phyloP scores from a whole-genome alignment of 306 rosid species.

The Psophocarpus tetragonolobus region DNA sequence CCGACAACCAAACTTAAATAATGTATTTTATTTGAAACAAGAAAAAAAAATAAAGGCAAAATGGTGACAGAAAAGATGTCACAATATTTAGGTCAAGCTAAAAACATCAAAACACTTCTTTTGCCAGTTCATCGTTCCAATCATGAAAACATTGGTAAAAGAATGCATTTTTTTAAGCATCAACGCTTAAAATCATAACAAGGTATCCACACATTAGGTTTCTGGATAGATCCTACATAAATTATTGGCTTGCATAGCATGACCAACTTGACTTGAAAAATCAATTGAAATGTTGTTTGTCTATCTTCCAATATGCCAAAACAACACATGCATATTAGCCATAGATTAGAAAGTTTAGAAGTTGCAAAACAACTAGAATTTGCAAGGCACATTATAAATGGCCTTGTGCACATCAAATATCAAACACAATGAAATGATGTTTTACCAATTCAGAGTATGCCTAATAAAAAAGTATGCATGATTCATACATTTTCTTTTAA shows the following conservation, averaged over 20 bases:
- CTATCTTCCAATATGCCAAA: not conserved
- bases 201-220: not conserved
- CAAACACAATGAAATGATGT: not conserved
- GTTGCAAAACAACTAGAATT: not conserved
- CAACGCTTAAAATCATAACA: not conserved
- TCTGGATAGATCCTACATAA: not conserved
- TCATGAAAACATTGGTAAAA: not conserved
- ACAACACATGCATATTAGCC: not conserved
- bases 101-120: not conserved
- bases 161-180: not conserved
- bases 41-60: too few species aligned
- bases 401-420: not conserved
- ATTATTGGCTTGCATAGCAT: not conserved
- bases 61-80: too few species aligned
- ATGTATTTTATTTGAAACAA: too few species aligned
- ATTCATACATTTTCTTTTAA: not conserved
- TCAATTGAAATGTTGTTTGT: not conserved
- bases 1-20: too few species aligned
- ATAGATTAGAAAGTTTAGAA: not conserved
- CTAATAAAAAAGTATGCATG: not conserved
- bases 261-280: not conserved
- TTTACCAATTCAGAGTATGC: conserved; percentile 8
- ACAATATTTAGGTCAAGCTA: not conserved
- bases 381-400: not conserved
- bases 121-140: not conserved